A percentile compares a stretch with the other conserved stretches of the same genome.
Evolutionary conservation across 257 asterid species (phyloP).

Genomic region (Nicotiana undulata): DNA sequence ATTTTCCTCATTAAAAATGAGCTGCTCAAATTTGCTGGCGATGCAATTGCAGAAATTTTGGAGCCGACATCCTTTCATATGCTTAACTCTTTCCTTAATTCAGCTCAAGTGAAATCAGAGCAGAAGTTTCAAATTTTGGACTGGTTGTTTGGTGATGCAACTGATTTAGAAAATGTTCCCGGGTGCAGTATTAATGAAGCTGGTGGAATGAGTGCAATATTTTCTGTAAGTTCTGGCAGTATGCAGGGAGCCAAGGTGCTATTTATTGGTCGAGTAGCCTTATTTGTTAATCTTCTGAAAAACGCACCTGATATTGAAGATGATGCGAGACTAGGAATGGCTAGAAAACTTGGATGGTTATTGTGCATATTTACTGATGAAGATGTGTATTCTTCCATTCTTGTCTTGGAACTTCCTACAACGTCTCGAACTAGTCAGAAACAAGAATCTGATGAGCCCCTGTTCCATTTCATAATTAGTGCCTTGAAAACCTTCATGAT

Average conservation of each 20-base stretch:
- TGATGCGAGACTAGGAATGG: constrained; percentile 48
- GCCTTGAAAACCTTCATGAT: constrained; percentile 78
- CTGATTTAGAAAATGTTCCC: constrained; percentile 17
- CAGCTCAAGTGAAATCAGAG: constrained; percentile 59
- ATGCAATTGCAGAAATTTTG: constrained; percentile 59
- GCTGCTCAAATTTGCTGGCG: constrained; percentile 52
- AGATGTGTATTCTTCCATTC: constrained; percentile 52
- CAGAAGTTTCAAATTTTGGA: constrained; percentile 64
- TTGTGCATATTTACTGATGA: constrained; percentile 55
- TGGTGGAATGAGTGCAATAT: constrained; percentile 30
- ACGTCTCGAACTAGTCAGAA: constrained; percentile 32
- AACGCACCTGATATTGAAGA: constrained; percentile 72
- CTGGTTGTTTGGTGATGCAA: constrained; percentile 49
- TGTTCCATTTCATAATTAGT: constrained; percentile 44
- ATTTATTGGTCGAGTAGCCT: constrained; percentile 50
- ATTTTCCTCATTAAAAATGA: constrained; percentile 56
- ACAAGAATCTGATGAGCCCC: constrained; percentile 51
- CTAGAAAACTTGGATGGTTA: constrained; percentile 85
- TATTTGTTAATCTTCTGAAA: constrained; percentile 54
- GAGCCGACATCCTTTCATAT: constrained; percentile 86
- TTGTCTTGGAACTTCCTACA: constrained; percentile 44
- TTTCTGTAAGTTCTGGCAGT: constrained; percentile 31
- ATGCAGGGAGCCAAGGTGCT: constrained; percentile 41
- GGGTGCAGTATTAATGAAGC: constrained; percentile 8
- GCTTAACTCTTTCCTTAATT: constrained; percentile 66